These are phyloP conservation scores for Westerdykella ornata DNA, from an alignment of 2,329 filamentous ascomycete genomes.

Conservation along the genomic window DNA sequence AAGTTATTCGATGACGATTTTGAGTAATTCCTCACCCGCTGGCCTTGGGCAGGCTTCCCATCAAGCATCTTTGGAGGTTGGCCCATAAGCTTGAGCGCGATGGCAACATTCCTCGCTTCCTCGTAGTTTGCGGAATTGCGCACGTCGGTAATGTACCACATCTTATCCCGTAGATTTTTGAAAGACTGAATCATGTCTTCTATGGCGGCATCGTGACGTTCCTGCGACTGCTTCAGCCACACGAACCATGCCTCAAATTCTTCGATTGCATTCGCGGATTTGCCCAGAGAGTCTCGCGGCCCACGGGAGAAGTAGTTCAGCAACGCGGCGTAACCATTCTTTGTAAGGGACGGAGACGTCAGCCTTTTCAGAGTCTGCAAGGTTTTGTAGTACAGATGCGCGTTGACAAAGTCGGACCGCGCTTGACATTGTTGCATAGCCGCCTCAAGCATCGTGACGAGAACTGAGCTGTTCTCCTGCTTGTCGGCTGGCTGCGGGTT, in stretches of 20 bases:
- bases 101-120: conserved; percentile 75
- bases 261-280: conserved; percentile 65
- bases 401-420: conserved; percentile 74
- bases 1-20: conserved; percentile 50
- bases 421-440: conserved; percentile 71
- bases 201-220: conserved; percentile 66
- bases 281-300: conserved; percentile 61
- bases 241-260: conserved; percentile 77
- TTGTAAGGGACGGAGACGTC: conserved; percentile 54
- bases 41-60: conserved; percentile 35
- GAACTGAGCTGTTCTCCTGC: conserved; percentile 43
- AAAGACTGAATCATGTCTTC: conserved; percentile 69
- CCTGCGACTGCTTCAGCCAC: conserved; percentile 75
- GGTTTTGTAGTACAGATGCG: conserved; percentile 80
- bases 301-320: conserved; percentile 68
- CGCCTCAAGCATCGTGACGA: conserved; percentile 68
- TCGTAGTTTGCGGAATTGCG: conserved; percentile 84
- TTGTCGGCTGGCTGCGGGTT: conserved; percentile 32
- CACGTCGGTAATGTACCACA: conserved; percentile 97
- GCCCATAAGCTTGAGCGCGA: conserved; percentile 87
- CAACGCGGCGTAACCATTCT: conserved; percentile 63
- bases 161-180: conserved; percentile 79
- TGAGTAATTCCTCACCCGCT: conserved; percentile 40
- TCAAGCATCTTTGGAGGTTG: conserved; percentile 42
- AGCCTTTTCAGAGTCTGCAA: conserved; percentile 64